Evolutionary conservation across 2,329 filamentous ascomycete genomes (phyloP), one percentile per base, ranked within the genome.

Genomic region (Xylaria sp.): DNA sequence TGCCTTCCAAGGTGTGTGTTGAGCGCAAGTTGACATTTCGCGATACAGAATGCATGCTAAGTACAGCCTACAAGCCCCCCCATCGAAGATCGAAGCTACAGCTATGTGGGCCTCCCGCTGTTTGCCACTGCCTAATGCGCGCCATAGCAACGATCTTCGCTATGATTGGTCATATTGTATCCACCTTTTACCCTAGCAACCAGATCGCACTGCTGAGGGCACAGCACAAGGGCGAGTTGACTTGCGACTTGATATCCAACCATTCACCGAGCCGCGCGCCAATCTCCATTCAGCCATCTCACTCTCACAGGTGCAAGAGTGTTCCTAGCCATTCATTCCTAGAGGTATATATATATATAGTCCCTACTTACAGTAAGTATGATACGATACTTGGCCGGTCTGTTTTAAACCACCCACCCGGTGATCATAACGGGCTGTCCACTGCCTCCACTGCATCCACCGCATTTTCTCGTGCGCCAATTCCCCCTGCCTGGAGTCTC

Each of bases 401-500:
- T 55, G 28, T 20, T 36, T 36, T 18, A 20, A 36, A n/a, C 20
- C 13, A 28, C 18, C 20, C 13, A 28, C 18, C 5, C 39, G 6
- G 18, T 9, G n/a, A 4, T 68, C 43, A 62, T 46, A 54, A 33
- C 2, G 51, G 57, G 36, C 66, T 68, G 12, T 48, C 62, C 52
- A 59, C 52, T 39, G 13, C 28, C 4, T 28, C 28, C 28, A 28
- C 25, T 3, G 25, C 25, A 25, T 46, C 62, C 52, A 59, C 52
- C 31, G 13, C 20, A 36, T 43, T n/a, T 13, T 41, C 48, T 36
- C 39, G 59, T 58, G 62, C 20, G 12, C 46, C 66, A n/a, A 66
- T 60, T 7, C 71, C 70, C 7, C 72, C 82, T 7, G 82, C 79
- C 75, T 94, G 91, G 83, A 95, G 89, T 67, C 93, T 85, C 65